Base-by-base conservation (phyloP, 2,329 filamentous ascomycete genomes). In the Cryphonectria naterciae region DNA sequence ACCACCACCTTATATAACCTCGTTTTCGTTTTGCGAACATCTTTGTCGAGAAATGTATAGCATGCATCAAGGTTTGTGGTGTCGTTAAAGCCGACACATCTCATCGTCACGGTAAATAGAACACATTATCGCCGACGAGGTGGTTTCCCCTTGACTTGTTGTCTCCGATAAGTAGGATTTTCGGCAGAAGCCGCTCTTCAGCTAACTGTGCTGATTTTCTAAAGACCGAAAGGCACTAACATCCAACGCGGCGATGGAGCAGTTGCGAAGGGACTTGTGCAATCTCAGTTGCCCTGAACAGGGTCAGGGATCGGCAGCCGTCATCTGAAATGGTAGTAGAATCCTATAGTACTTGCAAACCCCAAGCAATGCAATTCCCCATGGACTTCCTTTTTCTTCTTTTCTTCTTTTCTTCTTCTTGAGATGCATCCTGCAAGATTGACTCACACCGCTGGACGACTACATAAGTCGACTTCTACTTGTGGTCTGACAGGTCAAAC, bases 211-310 rank as follows among this genome's bases (percentile, higher is more conserved):
- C 25, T 32, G 28, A 35, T 32, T 17, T 2, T 28, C 54, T 58
- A 58, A 58, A 58, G 28, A 58, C 54, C 54, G 54, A 58, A 58
- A 58, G 35, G 54, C 25, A 58, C 54, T 32, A 32, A 58, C 13
- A 19, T 32, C 11, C 19, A 58, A 19, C 3, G 15, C 54, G 54
- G 15, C 25, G 2, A 32, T 4, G 54, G 28, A 32, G 17, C 15
- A 32, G 15, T 58, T 4, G 52, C 52, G 25, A 1, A 28, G n/a
- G n/a, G 35, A 37, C 35, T 13, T 54, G 10, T 4, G 25, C 15
- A 54, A 54, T 54, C 19, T 22, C 49, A 22, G 7, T 52, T 54
- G n/a, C 49, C 46, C 49, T 54, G n/a, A 7, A 54, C 8, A 54
- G n/a, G 13, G 25, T 28, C 8, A 54, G n/a, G 13, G 25, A 28